Evolutionary conservation across 2,329 filamentous ascomycete genomes (phyloP).

Genomic region (Thelonectria olida): DNA sequence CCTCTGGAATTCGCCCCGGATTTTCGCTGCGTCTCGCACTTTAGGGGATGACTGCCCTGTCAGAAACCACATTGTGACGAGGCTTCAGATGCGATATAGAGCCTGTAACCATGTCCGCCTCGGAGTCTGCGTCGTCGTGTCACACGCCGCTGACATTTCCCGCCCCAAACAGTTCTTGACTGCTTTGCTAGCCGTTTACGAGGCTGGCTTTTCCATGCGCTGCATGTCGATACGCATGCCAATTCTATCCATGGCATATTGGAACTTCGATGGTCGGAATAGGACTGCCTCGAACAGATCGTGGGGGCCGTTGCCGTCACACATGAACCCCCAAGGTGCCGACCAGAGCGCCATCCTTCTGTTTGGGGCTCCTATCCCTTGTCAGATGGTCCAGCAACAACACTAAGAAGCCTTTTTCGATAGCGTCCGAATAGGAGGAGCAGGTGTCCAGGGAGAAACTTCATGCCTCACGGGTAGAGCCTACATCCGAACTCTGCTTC

Average conservation of each 20-base stretch:
- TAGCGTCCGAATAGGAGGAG: background rate
- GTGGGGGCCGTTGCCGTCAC: background rate
- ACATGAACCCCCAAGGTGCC: background rate
- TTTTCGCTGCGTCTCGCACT: slow-evolving; percentile 8
- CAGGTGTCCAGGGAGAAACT: background rate
- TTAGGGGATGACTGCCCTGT: background rate
- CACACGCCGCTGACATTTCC: background rate
- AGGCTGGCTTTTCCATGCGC: background rate
- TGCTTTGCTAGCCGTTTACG: background rate
- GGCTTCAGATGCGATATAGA: background rate
- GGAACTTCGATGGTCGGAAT: slow-evolving; percentile 4
- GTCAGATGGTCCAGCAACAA: background rate
- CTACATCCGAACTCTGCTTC: background rate
- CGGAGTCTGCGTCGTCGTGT: background rate
- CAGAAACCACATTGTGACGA: background rate
- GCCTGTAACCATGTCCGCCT: background rate
- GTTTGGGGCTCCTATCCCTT: background rate
- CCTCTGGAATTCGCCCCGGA: slow-evolving; percentile 6
- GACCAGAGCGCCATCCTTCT: background rate
- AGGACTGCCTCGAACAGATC: background rate
- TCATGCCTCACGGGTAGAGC: background rate
- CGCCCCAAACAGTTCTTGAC: background rate
- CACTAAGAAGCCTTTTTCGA: background rate
- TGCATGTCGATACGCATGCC: background rate
- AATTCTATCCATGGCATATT: background rate